Percentiles rank a stretch among this genome's conserved stretches.
Evolutionary conservation across 179 eudicot species (phyloP).

Genomic region (Heliamphora pulchella): DNA sequence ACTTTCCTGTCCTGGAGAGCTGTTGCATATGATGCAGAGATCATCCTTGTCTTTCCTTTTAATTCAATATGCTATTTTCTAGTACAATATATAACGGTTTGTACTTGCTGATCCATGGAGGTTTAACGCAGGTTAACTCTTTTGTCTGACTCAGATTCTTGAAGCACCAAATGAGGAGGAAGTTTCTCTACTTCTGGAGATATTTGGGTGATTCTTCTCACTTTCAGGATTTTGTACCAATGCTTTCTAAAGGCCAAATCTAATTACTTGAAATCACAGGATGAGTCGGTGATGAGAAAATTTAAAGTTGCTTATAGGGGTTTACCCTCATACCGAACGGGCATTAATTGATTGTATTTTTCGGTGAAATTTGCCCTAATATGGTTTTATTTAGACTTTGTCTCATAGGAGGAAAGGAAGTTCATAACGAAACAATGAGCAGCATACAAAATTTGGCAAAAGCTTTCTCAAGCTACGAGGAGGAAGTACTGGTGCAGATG

Average conservation of each 20-base stretch:
- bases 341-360: no score
- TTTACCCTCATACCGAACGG: not conserved
- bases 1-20: not conserved
- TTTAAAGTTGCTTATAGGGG: not conserved
- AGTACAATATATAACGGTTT: constrained; percentile 4
- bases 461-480: constrained; percentile 66
- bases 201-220: constrained; percentile 62
- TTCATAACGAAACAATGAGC: constrained; percentile 55
- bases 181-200: constrained; percentile 63
- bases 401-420: constrained; percentile 85
- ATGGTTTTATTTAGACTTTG: constrained; percentile 48
- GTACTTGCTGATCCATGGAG: constrained; percentile 30
- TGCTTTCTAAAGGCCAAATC: not conserved
- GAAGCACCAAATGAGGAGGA: constrained; percentile 85
- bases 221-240: constrained; percentile 17
- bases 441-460: constrained; percentile 71
- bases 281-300: not conserved
- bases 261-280: not conserved
- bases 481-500: constrained; percentile 74
- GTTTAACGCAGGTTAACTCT: constrained; percentile 24
- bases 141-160: constrained; percentile 65
- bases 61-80: not conserved
- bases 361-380: not conserved
- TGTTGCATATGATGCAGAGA: not conserved
- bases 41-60: not conserved